Conservation (phyloP, 441 rosid species). For the Pelargonium australe region DNA sequence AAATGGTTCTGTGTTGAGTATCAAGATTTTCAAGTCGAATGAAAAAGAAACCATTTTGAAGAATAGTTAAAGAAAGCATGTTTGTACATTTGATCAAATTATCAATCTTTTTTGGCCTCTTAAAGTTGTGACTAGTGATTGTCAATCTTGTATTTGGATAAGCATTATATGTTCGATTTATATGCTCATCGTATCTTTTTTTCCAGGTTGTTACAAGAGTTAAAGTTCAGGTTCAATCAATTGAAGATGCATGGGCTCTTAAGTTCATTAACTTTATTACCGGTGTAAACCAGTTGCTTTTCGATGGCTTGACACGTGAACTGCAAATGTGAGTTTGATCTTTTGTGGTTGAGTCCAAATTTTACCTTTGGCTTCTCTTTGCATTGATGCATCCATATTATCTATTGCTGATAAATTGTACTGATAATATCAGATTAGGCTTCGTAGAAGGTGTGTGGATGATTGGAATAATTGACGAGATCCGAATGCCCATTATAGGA, state of each 20-base stretch:
- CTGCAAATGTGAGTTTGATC: conserved; percentile 56
- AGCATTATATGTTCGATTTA: not conserved
- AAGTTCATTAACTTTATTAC: conserved; percentile 54
- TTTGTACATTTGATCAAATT: no score
- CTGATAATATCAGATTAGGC: conserved; percentile 47
- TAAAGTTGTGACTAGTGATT: no score
- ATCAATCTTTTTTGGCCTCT: no score
- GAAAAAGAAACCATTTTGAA: no score
- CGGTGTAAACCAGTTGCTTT: conserved; percentile 55
- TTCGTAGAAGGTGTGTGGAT: conserved; percentile 56
- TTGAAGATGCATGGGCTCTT: conserved; percentile 70
- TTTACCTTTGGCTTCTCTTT: not conserved
- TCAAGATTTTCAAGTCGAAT: no score
- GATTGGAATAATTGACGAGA: conserved; percentile 72
- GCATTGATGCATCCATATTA: no score
- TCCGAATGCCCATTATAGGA: conserved; percentile 40
- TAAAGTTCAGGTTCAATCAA: conserved; percentile 35
- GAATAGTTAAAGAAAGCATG: no score
- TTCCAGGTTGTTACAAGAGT: conserved; percentile 50
- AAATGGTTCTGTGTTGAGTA: no score
- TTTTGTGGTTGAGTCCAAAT: conserved; percentile 13
- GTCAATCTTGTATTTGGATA: no score
- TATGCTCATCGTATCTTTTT: conserved; percentile 9
- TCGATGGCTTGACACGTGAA: conserved; percentile 74
- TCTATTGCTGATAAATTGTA: conserved; percentile 18